phyloP scores from a whole-genome alignment of 2,329 filamentous ascomycete genomes.

The Sporothrix curviconia region DNA sequence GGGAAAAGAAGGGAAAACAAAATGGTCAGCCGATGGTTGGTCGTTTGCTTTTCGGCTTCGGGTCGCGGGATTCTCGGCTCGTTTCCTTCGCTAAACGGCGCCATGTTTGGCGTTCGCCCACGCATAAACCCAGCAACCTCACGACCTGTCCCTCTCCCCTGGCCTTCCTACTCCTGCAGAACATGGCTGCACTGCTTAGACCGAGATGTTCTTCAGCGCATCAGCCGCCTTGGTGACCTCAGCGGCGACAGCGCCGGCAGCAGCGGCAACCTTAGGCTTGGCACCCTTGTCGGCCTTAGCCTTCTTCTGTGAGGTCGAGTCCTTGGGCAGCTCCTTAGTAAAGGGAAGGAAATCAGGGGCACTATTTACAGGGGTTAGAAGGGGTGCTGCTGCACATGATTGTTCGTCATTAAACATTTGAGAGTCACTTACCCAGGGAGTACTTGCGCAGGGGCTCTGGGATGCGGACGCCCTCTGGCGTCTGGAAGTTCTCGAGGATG shows the following conservation, averaged over 20 bases:
- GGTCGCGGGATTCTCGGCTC: too few relatives aligned
- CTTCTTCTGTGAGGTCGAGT: slow-evolving; percentile 32
- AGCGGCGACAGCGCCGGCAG: slow-evolving; percentile 15
- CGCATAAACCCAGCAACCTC: too few relatives aligned
- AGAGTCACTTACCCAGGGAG: slow-evolving; percentile 57
- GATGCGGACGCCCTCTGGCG: slow-evolving; percentile 72
- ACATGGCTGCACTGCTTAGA: slow-evolving; percentile 17
- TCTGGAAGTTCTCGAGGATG: slow-evolving; percentile 95
- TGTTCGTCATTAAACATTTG: not conserved
- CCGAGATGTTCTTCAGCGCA: slow-evolving; percentile 24
- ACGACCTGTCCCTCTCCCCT: too few relatives aligned
- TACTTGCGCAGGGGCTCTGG: slow-evolving; percentile 83
- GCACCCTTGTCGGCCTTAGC: slow-evolving; percentile 20
- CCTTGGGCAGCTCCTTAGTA: slow-evolving; percentile 76
- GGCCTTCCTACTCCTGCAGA: not conserved
- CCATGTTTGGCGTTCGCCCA: not conserved
- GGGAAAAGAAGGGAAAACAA: not conserved
- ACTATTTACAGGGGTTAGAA: slow-evolving; percentile 7
- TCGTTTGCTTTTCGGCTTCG: slow-evolving; percentile 9
- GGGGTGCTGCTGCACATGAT: not conserved
- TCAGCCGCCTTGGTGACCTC: slow-evolving; percentile 24
- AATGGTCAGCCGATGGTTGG: too few relatives aligned
- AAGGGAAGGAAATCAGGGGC: slow-evolving; percentile 85
- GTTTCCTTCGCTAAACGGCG: slow-evolving; percentile 9
- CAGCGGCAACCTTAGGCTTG: slow-evolving; percentile 22